Conservation (phyloP, 352 stramenopile genomes). For the Phytophthora lateralis region DNA sequence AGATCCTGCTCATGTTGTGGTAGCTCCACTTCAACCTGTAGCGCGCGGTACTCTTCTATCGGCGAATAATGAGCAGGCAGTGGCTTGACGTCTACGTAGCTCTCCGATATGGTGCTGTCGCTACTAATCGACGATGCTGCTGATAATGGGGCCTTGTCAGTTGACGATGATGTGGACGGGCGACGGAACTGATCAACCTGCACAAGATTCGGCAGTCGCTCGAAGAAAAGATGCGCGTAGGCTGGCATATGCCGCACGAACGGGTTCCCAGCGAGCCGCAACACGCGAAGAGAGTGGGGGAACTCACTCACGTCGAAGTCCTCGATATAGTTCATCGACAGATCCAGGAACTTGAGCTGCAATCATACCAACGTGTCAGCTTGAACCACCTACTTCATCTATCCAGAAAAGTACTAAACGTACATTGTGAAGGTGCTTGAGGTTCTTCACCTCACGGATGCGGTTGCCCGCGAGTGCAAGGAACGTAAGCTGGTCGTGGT, state of each 20-base stretch:
- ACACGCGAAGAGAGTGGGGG: slow-evolving; percentile 54
- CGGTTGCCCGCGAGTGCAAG: slow-evolving; percentile 69
- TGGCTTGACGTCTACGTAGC: slow-evolving; percentile 8
- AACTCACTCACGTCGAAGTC: slow-evolving; percentile 70
- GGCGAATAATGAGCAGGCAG: slow-evolving; percentile 17
- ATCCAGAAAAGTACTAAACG: neutral
- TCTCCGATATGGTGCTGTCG: slow-evolving; percentile 11
- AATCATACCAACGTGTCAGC: slow-evolving; percentile 3
- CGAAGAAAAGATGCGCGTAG: slow-evolving; percentile 67
- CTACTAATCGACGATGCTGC: slow-evolving; percentile 23
- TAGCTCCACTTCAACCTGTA: slow-evolving; percentile 34
- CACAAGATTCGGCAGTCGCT: slow-evolving; percentile 60
- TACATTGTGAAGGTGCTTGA: slow-evolving; percentile 64
- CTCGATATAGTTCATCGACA: slow-evolving; percentile 79
- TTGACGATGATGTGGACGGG: slow-evolving; percentile 12
- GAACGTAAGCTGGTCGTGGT: slow-evolving; percentile 61
- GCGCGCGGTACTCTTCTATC: slow-evolving; percentile 44
- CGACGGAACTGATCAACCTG: slow-evolving; percentile 65
- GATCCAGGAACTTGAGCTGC: slow-evolving; percentile 77
- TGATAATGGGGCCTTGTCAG: slow-evolving; percentile 12
- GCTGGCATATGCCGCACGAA: slow-evolving; percentile 60
- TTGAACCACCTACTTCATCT: neutral
- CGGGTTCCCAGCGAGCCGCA: slow-evolving; percentile 61
- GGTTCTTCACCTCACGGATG: slow-evolving; percentile 64
- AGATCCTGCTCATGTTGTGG: slow-evolving; percentile 25